Evolutionary conservation across 129 eudicot species (phyloP).

Genomic region (Flaveria robusta): DNA sequence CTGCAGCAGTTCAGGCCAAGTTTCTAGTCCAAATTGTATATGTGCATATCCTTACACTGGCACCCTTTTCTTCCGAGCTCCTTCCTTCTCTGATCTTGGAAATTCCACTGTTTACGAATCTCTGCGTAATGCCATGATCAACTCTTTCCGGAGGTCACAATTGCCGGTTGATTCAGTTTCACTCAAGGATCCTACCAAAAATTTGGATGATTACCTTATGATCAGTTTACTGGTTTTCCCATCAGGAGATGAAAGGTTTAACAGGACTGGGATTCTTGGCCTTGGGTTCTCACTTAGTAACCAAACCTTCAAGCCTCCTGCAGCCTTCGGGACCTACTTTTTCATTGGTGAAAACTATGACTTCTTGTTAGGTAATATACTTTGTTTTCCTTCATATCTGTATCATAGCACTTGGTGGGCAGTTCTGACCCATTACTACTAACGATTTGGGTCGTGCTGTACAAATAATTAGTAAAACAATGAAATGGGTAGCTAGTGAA

Average conservation of each 20-base stretch:
- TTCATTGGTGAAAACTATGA: slow-evolving; percentile 49
- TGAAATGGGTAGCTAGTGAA: not conserved
- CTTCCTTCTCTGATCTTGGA: slow-evolving; percentile 65
- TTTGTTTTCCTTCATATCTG: not conserved
- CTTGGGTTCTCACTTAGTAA: slow-evolving; percentile 58
- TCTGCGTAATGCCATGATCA: slow-evolving; percentile 42
- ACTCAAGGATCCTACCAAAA: slow-evolving; percentile 45
- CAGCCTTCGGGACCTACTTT: slow-evolving; percentile 60
- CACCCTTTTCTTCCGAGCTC: slow-evolving; percentile 59
- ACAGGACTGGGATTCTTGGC: slow-evolving; percentile 54
- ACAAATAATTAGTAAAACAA: not conserved
- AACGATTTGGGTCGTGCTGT: not conserved
- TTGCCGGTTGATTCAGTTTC: slow-evolving; percentile 67
- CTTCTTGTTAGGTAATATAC: slow-evolving; percentile 56
- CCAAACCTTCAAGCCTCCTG: slow-evolving; percentile 70
- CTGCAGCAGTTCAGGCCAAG: slow-evolving; percentile 44
- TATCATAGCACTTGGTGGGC: not conserved
- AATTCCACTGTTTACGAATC: slow-evolving; percentile 26
- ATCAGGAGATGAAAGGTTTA: slow-evolving; percentile 53
- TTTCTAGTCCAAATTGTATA: slow-evolving; percentile 56
- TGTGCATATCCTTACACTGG: slow-evolving; percentile 74
- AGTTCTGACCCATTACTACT: not conserved
- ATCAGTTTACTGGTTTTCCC: slow-evolving; percentile 59
- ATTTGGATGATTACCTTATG: slow-evolving; percentile 50
- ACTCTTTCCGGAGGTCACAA: slow-evolving; percentile 33